Evolutionary conservation across 2,329 filamentous ascomycete species (phyloP), one percentile per base, ranked within the genome.

Genomic region (Penicillium crustosum): DNA sequence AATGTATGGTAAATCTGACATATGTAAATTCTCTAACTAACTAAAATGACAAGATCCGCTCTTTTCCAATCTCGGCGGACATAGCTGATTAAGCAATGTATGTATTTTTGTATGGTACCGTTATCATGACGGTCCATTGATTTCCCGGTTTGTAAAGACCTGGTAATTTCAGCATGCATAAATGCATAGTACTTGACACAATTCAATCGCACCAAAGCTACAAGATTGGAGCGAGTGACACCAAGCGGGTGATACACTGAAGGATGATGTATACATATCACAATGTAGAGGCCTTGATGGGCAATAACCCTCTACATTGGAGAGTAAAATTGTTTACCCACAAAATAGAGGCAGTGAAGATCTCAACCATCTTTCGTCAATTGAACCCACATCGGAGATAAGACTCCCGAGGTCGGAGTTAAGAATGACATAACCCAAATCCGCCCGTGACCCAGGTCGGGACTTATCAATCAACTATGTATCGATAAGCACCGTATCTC

Each of bases 401-500:
- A 42, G 52, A 17, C 12, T 2, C 4, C 29, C 12, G 6, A 8
- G 8, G 8, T 15, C 53, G 53, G 53, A 44, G 38, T 25, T 55
- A 55, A 43, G 27, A 27, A 47, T 53, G 51, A 53, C 51, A 53
- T 53, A 53, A 45, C 36, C 15, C 10, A 19, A 43, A 52, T n/a
- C 39, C 3, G 27, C 17, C 33, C 42, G 51, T 53, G 51, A 53
- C 51, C 42, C 21, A 50, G 35, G 23, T 36, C 17, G 23, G 43
- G 25, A 49, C 43, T 55, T 55, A 55, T 55, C 53, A 19, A 39
- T 35, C 13, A 17, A 17, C 15, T 55, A 53, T 41, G 33, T 54
- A 56, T 55, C 53, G 53, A 56, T 56, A 56, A 56, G 53, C 53
- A 55, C 6, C 19, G 10, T 45, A 19, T 53, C 50, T 31, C 53